Evolutionary conservation across 495 filamentous ascomycete species (phyloP).

Genomic region (Xylaria grammica): DNA sequence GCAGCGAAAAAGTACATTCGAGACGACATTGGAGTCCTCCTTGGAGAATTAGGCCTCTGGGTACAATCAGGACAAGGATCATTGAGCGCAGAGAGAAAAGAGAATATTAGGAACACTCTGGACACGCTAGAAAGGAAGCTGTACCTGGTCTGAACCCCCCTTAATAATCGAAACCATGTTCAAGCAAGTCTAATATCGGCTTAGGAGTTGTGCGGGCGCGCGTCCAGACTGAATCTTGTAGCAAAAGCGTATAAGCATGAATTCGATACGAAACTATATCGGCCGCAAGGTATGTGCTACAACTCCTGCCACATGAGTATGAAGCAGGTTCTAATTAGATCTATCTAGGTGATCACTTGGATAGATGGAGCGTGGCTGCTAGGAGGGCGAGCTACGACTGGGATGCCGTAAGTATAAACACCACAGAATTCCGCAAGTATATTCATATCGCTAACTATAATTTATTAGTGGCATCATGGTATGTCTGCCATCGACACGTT

Average conservation of each 20-base stretch:
- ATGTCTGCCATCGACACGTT: not conserved
- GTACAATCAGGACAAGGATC: constrained; percentile 44
- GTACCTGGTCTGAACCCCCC: constrained; percentile 24
- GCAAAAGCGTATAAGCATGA: not conserved
- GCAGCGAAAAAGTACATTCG: constrained; percentile 38
- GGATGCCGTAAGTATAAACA: constrained; percentile 28
- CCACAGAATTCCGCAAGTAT: not conserved
- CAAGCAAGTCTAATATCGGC: not conserved
- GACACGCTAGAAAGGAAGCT: constrained; percentile 29
- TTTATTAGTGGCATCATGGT: constrained; percentile 26
- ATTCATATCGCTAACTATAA: not conserved
- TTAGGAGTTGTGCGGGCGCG: constrained; percentile 4
- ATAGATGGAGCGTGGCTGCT: constrained; percentile 25
- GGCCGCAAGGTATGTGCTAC: not conserved
- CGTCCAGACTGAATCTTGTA: constrained; percentile 2
- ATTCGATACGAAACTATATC: constrained; percentile 13
- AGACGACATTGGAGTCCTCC: constrained; percentile 39
- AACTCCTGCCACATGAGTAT: not conserved
- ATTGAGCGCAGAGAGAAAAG: constrained; percentile 39
- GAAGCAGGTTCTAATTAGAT: constrained; percentile 5
- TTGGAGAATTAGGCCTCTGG: constrained; percentile 45
- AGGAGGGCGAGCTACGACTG: constrained; percentile 29
- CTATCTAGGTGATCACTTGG: not conserved
- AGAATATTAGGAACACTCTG: constrained; percentile 31
- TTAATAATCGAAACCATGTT: not conserved